Percentiles rank a stretch among this genome's conserved stretches.
phyloP scores from a whole-genome alignment of 129 eudicot genomes.

The Lactuca sativa region DNA sequence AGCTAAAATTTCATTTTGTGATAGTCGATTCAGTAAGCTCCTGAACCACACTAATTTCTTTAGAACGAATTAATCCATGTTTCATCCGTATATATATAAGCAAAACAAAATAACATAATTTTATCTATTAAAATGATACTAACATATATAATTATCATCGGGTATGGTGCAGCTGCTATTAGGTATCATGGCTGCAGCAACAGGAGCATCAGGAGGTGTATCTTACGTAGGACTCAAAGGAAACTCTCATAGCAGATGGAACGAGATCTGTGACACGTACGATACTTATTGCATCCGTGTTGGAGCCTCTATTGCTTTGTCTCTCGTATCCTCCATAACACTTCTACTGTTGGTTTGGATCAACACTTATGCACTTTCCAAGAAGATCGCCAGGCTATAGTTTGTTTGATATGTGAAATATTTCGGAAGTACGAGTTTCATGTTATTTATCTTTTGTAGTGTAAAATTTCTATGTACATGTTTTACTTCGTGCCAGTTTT shows the following conservation, averaged over 20 bases:
- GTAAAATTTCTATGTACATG: neutral
- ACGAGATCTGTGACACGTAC: slow-evolving; percentile 49
- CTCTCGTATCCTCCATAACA: slow-evolving; percentile 50
- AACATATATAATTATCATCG: neutral
- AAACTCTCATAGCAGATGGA: slow-evolving; percentile 54
- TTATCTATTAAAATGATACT: neutral
- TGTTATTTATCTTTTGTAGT: neutral
- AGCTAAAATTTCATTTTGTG: slow-evolving; percentile 41
- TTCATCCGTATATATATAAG: neutral
- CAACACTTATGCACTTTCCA: slow-evolving; percentile 50
- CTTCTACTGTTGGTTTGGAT: slow-evolving; percentile 61
- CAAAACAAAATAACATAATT: neutral
- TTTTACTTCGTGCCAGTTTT: neutral
- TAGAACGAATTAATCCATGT: neutral
- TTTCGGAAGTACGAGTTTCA: neutral
- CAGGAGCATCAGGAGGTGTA: slow-evolving; percentile 70
- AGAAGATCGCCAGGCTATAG: slow-evolving; percentile 36
- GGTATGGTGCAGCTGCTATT: slow-evolving; percentile 55
- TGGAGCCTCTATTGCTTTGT: slow-evolving; percentile 40
- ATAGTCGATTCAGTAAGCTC: slow-evolving; percentile 67
- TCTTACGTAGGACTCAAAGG: slow-evolving; percentile 76
- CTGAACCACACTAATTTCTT: neutral
- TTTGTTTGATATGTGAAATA: neutral
- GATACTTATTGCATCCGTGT: slow-evolving; percentile 52
- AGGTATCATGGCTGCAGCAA: slow-evolving; percentile 76